Evolutionary conservation across 345 rosid species (phyloP).

Genomic region (Gynandropsis gynandra): DNA sequence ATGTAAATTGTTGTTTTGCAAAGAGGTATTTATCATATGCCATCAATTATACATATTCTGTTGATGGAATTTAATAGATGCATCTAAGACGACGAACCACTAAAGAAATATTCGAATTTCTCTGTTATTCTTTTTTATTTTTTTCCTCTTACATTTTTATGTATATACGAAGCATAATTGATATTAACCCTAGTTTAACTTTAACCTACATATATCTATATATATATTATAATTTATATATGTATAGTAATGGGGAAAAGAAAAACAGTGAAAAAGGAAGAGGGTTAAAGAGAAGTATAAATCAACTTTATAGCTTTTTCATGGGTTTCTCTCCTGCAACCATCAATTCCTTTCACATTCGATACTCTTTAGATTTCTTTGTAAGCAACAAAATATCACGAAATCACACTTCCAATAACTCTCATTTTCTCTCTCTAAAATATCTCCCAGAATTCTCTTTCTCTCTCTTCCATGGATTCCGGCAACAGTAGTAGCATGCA

Average conservation of each 20-base stretch:
- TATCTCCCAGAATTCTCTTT: slow-evolving; percentile 10
- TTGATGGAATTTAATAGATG: background rate
- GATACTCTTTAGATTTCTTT: too few species aligned
- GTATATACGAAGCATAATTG: background rate
- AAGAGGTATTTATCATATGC: background rate
- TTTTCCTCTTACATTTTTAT: background rate
- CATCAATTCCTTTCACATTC: slow-evolving; percentile 32
- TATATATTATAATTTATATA: slow-evolving; percentile 20
- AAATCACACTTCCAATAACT: too few species aligned
- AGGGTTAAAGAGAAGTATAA: background rate
- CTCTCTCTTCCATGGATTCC: slow-evolving; percentile 24
- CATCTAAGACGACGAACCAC: slow-evolving; percentile 8
- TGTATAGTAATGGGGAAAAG: slow-evolving; percentile 24
- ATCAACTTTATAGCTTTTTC: slow-evolving; percentile 9
- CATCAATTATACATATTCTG: background rate
- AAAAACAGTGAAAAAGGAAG: slow-evolving; percentile 16
- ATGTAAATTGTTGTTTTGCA: too few species aligned
- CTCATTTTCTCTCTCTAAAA: slow-evolving; percentile 16
- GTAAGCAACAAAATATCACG: too few species aligned
- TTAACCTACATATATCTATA: too few species aligned
- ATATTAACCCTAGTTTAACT: slow-evolving; percentile 24
- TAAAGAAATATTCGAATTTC: background rate
- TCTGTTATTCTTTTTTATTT: too few species aligned
- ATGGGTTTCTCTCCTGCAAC: slow-evolving; percentile 23
- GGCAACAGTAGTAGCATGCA: slow-evolving; percentile 36